Conservation (phyloP, 2,329 filamentous ascomycete genomes). For the Diatrype stigma region DNA sequence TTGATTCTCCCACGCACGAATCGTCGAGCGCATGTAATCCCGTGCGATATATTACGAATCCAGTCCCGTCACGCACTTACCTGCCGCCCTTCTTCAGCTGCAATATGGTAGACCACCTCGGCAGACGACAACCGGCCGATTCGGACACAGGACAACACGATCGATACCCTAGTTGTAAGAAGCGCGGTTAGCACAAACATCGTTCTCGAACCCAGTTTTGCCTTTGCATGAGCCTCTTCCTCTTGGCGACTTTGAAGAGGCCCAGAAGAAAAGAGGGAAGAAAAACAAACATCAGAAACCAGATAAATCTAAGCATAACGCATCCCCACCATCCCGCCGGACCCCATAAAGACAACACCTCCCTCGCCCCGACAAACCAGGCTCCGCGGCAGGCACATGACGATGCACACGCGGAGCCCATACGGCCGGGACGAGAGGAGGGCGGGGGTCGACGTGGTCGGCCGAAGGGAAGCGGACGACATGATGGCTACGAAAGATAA, state of each 20-base stretch:
- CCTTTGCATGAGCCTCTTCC: no score
- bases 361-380: constrained; percentile 15
- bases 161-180: not conserved
- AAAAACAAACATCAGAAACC: constrained; percentile 21
- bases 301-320: constrained; percentile 29
- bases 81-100: not conserved
- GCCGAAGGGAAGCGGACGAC: constrained; percentile 10
- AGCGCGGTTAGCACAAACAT: constrained; percentile 7
- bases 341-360: constrained; percentile 5
- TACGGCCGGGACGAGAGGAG: constrained; percentile 13
- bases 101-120: no score
- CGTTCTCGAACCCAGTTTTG: no score
- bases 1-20: no score
- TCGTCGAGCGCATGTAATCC: no score
- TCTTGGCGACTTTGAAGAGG: no score
- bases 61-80: no score
- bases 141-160: not conserved
- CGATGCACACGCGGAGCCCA: constrained; percentile 30
- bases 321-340: constrained; percentile 28
- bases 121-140: no score
- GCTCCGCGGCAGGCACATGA: constrained; percentile 29
- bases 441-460: constrained; percentile 15
- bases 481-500: no score
- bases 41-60: no score
- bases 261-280: no score